phyloP scores from a whole-genome alignment of 176 grass and related monocot genomes.

The Avena sativa region DNA sequence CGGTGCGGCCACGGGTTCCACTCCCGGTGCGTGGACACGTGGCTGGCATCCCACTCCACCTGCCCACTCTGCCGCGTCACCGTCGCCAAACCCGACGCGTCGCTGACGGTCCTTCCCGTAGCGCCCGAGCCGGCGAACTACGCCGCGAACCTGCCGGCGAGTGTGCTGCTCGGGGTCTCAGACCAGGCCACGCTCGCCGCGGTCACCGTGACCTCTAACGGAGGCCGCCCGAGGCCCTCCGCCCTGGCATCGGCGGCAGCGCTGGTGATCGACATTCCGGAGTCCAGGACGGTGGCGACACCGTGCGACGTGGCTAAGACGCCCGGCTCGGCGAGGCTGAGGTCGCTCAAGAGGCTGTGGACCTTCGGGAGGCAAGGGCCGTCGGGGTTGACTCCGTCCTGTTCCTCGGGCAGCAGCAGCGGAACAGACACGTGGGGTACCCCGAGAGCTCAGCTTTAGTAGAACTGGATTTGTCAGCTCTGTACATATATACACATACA shows the following conservation, averaged over 20 bases:
- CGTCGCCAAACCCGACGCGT: conserved; percentile 44
- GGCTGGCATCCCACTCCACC: conserved; percentile 59
- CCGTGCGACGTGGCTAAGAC: conserved; percentile 37
- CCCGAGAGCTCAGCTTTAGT: not conserved
- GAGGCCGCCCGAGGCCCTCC: conserved; percentile 2
- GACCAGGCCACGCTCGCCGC: conserved; percentile 3
- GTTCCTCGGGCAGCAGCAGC: not conserved
- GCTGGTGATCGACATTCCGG: conserved; percentile 74
- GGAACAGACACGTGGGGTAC: not conserved
- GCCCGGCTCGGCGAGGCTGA: conserved; percentile 19
- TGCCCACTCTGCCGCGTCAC: conserved; percentile 74
- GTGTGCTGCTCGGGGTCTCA: conserved; percentile 40
- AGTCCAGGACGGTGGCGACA: conserved; percentile 29
- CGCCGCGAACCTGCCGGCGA: conserved; percentile 56
- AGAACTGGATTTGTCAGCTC: not conserved
- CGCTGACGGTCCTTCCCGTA: conserved; percentile 34
- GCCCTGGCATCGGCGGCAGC: conserved; percentile 4
- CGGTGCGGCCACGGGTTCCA: conserved; percentile 78
- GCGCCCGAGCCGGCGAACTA: conserved; percentile 54
- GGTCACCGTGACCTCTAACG: not conserved
- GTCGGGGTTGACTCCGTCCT: not conserved
- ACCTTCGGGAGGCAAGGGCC: conserved; percentile 49
- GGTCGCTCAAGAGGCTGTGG: conserved; percentile 46
- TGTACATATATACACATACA: not conserved
- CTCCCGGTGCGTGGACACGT: conserved; percentile 55